Conservation (phyloP, 2,329 filamentous ascomycete species). For the Celoporthe dispersa region DNA sequence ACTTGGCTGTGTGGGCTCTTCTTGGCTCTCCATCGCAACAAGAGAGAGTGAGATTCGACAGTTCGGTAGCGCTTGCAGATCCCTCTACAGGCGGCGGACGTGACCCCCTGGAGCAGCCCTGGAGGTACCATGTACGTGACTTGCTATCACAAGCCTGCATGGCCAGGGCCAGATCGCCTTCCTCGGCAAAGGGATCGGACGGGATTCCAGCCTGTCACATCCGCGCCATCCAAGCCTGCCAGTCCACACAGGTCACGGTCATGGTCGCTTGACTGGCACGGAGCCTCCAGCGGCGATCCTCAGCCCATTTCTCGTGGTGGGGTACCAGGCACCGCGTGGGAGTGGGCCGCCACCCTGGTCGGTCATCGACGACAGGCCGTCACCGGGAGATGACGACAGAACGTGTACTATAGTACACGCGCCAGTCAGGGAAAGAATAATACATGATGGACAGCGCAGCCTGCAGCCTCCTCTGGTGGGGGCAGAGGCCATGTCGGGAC, state of each 20-base stretch:
- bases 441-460: background rate
- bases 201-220: background rate
- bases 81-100: background rate
- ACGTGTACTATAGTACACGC: background rate
- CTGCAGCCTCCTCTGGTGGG: background rate
- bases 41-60: background rate
- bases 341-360: background rate
- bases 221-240: slow-evolving; percentile 1
- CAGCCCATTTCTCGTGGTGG: slow-evolving; percentile 1
- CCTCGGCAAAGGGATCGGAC: slow-evolving; percentile 3
- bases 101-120: background rate
- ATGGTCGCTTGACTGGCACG: background rate
- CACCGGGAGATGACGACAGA: background rate
- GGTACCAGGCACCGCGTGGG: background rate
- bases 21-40: too few relatives aligned
- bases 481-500: background rate
- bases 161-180: background rate
- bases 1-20: background rate
- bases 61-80: background rate
- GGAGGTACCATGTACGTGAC: background rate
- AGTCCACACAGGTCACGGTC: background rate
- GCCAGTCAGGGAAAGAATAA: background rate
- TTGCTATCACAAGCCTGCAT: background rate
- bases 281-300: background rate
- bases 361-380: background rate